Conservation (phyloP, 192 early-diverging fungal genomes). For the Umbelopsis sp. region DNA sequence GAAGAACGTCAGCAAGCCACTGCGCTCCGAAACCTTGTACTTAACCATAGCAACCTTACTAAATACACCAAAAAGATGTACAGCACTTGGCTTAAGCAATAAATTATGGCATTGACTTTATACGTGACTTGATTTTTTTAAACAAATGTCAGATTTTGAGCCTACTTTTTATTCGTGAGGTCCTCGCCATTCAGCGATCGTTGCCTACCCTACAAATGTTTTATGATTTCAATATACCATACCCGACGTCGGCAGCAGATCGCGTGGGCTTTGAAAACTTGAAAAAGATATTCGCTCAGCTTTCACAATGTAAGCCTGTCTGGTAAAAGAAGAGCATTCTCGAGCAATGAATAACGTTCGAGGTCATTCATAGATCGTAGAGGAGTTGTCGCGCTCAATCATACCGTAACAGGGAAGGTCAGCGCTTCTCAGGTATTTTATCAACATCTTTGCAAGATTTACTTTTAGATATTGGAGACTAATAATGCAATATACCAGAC, state of each 20-base stretch:
- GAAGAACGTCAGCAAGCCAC: slow-evolving; percentile 39
- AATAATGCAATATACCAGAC: not conserved
- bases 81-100: slow-evolving; percentile 29
- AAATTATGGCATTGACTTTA: not conserved
- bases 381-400: slow-evolving; percentile 58
- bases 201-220: slow-evolving; percentile 43
- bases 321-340: no score
- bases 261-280: slow-evolving; percentile 42
- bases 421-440: slow-evolving; percentile 36
- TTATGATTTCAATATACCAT: slow-evolving; percentile 61
- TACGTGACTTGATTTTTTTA: not conserved
- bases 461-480: not conserved
- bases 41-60: slow-evolving; percentile 56
- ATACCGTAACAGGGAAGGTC: slow-evolving; percentile 49
- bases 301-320: slow-evolving; percentile 46
- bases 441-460: not conserved
- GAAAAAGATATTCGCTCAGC: slow-evolving; percentile 46
- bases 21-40: slow-evolving; percentile 47
- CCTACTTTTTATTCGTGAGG: not conserved
- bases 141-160: not conserved
- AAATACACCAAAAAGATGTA: slow-evolving; percentile 44
- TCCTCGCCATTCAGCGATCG: no score
- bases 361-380: slow-evolving; percentile 53
- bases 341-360: no score
- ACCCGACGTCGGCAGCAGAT: slow-evolving; percentile 34